Evolutionary conservation across 176 grass and related monocot genomes (phyloP).

Genomic region (Aegilops speltoides): DNA sequence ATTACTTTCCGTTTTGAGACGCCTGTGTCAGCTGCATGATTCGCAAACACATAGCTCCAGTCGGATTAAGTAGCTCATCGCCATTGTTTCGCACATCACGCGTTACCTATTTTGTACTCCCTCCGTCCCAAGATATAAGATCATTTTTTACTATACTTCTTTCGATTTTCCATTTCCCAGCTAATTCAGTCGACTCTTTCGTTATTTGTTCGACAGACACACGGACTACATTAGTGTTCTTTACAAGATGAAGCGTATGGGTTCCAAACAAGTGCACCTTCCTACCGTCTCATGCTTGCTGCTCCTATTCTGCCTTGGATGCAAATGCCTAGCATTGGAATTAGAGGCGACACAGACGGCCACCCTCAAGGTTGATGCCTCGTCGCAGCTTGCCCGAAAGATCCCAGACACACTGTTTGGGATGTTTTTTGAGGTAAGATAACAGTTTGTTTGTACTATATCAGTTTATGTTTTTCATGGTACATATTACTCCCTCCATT

Average conservation of each 20-base stretch:
- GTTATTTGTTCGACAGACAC: conserved; percentile 14
- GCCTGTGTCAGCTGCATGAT: neutral
- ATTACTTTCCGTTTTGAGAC: neutral
- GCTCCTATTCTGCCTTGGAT: neutral
- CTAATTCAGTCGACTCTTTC: neutral
- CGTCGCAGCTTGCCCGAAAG: conserved; percentile 43
- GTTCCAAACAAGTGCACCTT: neutral
- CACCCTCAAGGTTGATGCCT: conserved; percentile 60
- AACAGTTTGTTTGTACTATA: neutral
- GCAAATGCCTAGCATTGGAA: conserved; percentile 41
- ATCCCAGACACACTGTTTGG: conserved; percentile 87
- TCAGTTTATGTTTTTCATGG: neutral
- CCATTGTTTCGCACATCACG: neutral
- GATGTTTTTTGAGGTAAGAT: conserved; percentile 89
- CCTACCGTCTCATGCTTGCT: conserved; percentile 2
- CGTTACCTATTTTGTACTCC: neutral
- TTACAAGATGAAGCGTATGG: conserved; percentile 30
- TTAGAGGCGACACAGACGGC: conserved; percentile 55
- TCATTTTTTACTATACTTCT: neutral
- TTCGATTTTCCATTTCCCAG: neutral
- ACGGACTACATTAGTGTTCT: neutral
- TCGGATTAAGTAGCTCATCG: neutral
- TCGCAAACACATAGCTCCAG: neutral
- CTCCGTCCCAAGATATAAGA: too few relatives aligned
- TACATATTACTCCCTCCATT: too few relatives aligned